These are phyloP conservation scores for Colletotrichum viniferum DNA, from an alignment of 2,329 filamentous ascomycete genomes.

Conservation along the genomic window DNA sequence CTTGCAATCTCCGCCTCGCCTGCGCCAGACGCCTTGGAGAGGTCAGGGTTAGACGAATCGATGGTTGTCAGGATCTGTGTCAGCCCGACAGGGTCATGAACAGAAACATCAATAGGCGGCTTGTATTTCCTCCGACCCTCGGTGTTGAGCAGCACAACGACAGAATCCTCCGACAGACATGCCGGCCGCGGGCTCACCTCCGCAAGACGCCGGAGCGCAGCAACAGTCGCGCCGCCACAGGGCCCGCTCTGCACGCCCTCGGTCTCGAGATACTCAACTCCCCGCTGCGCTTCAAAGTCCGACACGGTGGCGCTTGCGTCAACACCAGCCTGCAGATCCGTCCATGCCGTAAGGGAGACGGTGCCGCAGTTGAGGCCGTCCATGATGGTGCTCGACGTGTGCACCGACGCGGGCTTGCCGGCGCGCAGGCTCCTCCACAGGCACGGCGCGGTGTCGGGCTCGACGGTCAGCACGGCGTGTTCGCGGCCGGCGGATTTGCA, in stretches of 20 bases:
- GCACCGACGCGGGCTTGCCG: slow-evolving; percentile 52
- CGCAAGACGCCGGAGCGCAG: slow-evolving; percentile 56
- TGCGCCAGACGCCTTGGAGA: slow-evolving; percentile 43
- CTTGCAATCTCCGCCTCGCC: slow-evolving; percentile 51
- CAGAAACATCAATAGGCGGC: slow-evolving; percentile 43
- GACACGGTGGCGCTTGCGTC: slow-evolving; percentile 65
- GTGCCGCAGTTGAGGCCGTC: slow-evolving; percentile 76
- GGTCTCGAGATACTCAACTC: slow-evolving; percentile 56
- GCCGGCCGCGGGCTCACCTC: slow-evolving; percentile 32
- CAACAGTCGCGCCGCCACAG: slow-evolving; percentile 65
- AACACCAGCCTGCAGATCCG: slow-evolving; percentile 59
- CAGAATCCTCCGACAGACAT: slow-evolving; percentile 47
- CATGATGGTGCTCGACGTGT: slow-evolving; percentile 72
- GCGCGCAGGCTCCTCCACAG: slow-evolving; percentile 56
- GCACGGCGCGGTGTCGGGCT: slow-evolving; percentile 69
- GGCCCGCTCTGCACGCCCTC: slow-evolving; percentile 59
- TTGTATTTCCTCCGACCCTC: slow-evolving; percentile 64
- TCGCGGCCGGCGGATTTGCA: slow-evolving; percentile 54
- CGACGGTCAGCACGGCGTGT: slow-evolving; percentile 65
- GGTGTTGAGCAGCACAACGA: slow-evolving; percentile 70
- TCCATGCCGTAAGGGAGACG: slow-evolving; percentile 69
- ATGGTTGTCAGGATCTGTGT: slow-evolving; percentile 52
- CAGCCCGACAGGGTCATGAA: slow-evolving; percentile 44
- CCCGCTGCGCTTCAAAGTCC: slow-evolving; percentile 65
- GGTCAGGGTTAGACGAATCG: slow-evolving; percentile 51